A percentile compares a stretch with the other conserved stretches of the same genome.
These are phyloP conservation scores for Neurospora sp. DNA, from an alignment of 495 filamentous ascomycete species.

Conservation along the genomic window DNA sequence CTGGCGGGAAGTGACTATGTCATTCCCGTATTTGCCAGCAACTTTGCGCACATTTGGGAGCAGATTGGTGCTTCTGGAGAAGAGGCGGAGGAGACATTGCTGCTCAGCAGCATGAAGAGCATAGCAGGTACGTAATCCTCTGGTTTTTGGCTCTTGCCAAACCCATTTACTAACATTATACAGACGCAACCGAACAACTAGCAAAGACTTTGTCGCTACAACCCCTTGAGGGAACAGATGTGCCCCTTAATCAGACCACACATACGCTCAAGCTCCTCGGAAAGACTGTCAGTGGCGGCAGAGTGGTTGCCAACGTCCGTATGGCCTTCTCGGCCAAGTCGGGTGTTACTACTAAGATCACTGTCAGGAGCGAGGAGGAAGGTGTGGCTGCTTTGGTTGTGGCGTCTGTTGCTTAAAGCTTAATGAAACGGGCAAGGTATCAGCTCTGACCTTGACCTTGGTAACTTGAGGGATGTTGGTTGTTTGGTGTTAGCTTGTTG, in stretches of 20 bases:
- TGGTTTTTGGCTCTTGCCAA: background rate
- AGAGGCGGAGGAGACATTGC: conserved; percentile 83
- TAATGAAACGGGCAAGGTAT: background rate
- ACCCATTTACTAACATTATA: conserved; percentile 27
- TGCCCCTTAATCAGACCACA: conserved; percentile 75
- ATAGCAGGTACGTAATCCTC: conserved; percentile 64
- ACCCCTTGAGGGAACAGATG: conserved; percentile 85
- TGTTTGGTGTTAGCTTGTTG: background rate
- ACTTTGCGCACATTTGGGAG: conserved; percentile 96
- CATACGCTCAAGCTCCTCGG: conserved; percentile 94
- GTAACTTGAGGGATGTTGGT: background rate
- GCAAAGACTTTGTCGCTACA: conserved; percentile 79
- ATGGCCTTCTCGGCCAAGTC: conserved; percentile 91
- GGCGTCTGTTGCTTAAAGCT: conserved; percentile 65
- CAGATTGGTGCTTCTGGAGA: conserved; percentile 81
- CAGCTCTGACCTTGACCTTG: background rate
- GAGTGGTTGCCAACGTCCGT: conserved; percentile 75
- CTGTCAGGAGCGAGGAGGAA: conserved; percentile 83
- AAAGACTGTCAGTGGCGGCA: conserved; percentile 86
- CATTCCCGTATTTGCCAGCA: conserved; percentile 83
- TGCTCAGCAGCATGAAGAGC: conserved; percentile 80
- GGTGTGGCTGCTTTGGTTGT: conserved; percentile 78
- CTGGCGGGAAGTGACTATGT: conserved; percentile 88
- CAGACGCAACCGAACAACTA: conserved; percentile 91
- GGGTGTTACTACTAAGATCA: conserved; percentile 90